Evolutionary conservation across 2,329 filamentous ascomycete genomes (phyloP), one percentile per base, ranked within the genome.

Genomic region (Apiospora hydei): DNA sequence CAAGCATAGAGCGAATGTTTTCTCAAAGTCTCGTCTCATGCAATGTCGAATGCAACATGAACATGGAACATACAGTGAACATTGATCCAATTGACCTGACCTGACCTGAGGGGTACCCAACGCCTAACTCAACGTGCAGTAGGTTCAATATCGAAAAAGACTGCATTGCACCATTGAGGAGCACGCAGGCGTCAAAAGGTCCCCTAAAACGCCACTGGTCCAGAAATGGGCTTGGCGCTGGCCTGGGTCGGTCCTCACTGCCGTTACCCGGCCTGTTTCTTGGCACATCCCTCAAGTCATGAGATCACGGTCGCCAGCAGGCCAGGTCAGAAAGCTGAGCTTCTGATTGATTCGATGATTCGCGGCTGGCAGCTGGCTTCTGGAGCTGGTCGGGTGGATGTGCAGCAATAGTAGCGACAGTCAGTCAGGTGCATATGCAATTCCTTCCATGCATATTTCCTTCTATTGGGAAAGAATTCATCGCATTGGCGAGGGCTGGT

Each of bases 281-380:
- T 64, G 57, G 57, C 57, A 24, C 57, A 64, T 41, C n/a, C 34
- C 34, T 34, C 34, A 3, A 3, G 30, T 64, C 57, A 64, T 41
- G 57, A 64, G 57, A 64, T 64, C 57, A 41, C 34, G 21, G 34
- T 41, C 30, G 53, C 53, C 30, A n/a, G 53, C 24, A 30, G 34
- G 34, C 57, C 57, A 41, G 57, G 30, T 34, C 30, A 64, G 18
- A 41, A 64, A 38, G 18, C 57, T 64, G 57, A 38, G 11, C 57
- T 41, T 34, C 57, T 64, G 57, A 64, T 64, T 64, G 57, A 64
- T 64, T n/a, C 34, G 30, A 61, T 38, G 34, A 38, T 38, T 38
- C 34, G 34, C 5, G 5, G 34, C 7, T 38, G 34, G 34, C 34
- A 11, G 47, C 1, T 51, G 47, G 21, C 47, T 24, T 26, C n/a